Percentiles rank a stretch among this genome's conserved stretches.
Evolutionary conservation across 768 basidiomycete genomes (phyloP).

Genomic region (Mrakia hoshinonis): DNA sequence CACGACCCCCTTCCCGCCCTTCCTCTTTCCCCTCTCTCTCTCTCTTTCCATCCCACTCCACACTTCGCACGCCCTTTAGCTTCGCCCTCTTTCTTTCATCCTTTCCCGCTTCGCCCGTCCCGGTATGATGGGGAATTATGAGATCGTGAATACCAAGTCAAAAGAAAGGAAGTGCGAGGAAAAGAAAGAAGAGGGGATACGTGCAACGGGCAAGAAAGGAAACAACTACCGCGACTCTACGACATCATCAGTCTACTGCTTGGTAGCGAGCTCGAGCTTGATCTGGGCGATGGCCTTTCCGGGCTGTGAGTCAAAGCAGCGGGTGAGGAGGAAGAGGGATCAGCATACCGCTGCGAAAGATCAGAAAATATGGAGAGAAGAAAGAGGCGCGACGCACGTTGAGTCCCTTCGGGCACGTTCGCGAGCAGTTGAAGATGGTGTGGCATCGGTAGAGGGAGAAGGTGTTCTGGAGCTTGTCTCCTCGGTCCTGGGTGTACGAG

Average conservation of each 20-base stretch:
- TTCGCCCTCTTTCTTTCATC: too few relatives aligned
- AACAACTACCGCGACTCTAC: not conserved
- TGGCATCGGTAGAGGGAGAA: slow-evolving; percentile 96
- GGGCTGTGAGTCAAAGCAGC: slow-evolving; percentile 41
- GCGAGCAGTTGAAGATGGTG: slow-evolving; percentile 56
- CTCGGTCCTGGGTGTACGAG: slow-evolving; percentile 63
- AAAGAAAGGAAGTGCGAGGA: not conserved
- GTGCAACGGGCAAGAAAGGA: not conserved
- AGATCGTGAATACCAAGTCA: not conserved
- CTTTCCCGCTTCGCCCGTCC: not conserved
- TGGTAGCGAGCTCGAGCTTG: slow-evolving; percentile 56
- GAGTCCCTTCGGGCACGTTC: slow-evolving; percentile 94
- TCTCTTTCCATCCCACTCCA: too few relatives aligned
- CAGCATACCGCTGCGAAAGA: not conserved
- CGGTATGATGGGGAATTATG: not conserved
- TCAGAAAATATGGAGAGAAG: not conserved
- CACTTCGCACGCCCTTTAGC: too few relatives aligned
- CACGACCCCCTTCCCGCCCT: not conserved
- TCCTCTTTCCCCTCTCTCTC: not conserved
- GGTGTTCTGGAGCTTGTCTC: slow-evolving; percentile 88
- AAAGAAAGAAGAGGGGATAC: not conserved
- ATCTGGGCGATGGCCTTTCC: slow-evolving; percentile 86
- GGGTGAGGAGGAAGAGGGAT: not conserved
- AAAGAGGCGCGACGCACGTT: slow-evolving; percentile 43
- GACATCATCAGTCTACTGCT: not conserved